These are phyloP conservation scores for Taiwanofungus camphoratus DNA, from an alignment of 1,284 basidiomycete species.

Conservation along the genomic window DNA sequence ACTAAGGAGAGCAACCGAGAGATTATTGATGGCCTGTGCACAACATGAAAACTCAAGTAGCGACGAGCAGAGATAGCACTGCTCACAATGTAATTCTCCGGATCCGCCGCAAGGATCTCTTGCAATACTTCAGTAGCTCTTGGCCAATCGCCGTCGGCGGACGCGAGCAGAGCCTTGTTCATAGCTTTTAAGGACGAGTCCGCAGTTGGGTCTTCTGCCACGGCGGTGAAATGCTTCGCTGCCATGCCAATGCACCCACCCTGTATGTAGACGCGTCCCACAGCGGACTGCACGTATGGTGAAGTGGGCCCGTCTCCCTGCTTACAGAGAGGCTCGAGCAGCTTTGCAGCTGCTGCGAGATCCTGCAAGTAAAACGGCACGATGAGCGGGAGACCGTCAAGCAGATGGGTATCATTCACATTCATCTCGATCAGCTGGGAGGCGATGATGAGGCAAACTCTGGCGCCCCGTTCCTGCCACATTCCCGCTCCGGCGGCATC, in stretches of 20 bases:
- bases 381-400: neutral
- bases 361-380: conserved; percentile 42
- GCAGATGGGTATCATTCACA: conserved; percentile 14
- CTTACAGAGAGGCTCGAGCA: conserved; percentile 58
- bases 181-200: conserved; percentile 43
- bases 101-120: conserved; percentile 41
- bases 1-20: conserved; percentile 63
- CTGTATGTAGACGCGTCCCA: conserved; percentile 72
- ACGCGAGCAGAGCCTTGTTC: conserved; percentile 57
- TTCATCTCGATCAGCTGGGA: conserved; percentile 65
- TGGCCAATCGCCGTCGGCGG: conserved; percentile 65
- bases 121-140: conserved; percentile 41
- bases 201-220: conserved; percentile 41
- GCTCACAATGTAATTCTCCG: conserved; percentile 56
- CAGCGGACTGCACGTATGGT: conserved; percentile 54
- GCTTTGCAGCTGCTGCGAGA: conserved; percentile 53
- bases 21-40: conserved; percentile 72
- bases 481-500: conserved; percentile 47
- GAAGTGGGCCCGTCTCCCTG: conserved; percentile 34
- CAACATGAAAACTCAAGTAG: no score
- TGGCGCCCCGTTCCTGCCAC: conserved; percentile 75
- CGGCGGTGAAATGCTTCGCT: conserved; percentile 43
- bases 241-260: conserved; percentile 58
- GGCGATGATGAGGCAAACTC: conserved; percentile 65
- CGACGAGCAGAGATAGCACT: no score